A percentile compares a stretch with the other conserved stretches of the same genome.
Conservation (phyloP, 306 rosid genomes). For the Myrica gale region DNA sequence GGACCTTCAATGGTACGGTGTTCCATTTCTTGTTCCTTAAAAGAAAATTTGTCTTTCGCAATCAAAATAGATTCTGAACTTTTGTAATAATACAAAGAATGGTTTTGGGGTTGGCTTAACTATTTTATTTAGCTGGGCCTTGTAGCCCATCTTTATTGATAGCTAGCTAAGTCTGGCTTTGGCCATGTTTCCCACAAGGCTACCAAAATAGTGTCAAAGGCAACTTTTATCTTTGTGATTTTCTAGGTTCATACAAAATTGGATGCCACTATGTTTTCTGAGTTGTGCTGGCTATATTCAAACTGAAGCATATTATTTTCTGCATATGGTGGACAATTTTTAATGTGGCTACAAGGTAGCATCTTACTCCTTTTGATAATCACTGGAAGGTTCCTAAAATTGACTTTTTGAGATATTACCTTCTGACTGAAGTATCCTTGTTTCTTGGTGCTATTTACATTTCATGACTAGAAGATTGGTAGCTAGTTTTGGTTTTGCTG, state of each 20-base stretch:
- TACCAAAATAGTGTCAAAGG: not conserved
- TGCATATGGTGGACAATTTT: not conserved
- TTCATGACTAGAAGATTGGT: not conserved
- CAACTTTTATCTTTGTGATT: not conserved
- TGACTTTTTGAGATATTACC: not conserved
- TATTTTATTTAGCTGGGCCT: not conserved
- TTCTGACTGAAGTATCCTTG: not conserved
- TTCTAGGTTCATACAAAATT: not conserved
- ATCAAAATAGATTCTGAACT: not conserved
- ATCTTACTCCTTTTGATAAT: not conserved
- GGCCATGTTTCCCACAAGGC: constrained; percentile 2
- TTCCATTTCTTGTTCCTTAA: constrained; percentile 12
- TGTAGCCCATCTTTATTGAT: constrained; percentile 1
- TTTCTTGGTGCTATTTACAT: not conserved
- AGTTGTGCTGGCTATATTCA: not conserved
- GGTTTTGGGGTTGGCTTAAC: not conserved
- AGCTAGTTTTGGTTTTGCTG: not conserved
- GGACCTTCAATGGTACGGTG: constrained; percentile 72
- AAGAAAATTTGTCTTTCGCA: not conserved
- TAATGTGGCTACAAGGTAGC: not conserved
- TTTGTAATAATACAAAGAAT: not conserved
- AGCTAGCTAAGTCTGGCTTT: not conserved
- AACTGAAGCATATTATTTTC: not conserved
- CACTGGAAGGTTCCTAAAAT: not conserved
- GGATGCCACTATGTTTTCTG: not conserved